Evolutionary conservation across 176 grass and related monocot species (phyloP).

Genomic region (Carex scoparia): DNA sequence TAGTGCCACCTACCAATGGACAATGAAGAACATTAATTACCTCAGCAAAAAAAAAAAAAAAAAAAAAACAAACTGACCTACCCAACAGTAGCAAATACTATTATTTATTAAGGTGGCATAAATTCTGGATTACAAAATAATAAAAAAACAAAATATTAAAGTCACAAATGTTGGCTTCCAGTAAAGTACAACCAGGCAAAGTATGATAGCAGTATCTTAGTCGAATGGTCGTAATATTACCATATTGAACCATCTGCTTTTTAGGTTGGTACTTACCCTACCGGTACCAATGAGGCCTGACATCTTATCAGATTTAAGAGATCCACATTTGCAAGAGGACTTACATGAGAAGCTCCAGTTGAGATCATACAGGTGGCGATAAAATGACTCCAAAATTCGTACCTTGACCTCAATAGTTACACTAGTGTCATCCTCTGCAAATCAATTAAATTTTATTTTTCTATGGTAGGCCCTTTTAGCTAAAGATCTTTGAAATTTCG

Average conservation of each 20-base stretch:
- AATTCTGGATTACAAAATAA: background rate
- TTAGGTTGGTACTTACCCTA: background rate
- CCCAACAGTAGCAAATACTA: background rate
- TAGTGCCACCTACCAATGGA: conserved; percentile 51
- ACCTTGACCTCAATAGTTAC: conserved; percentile 64
- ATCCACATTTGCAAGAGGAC: background rate
- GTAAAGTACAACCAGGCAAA: conserved; percentile 3
- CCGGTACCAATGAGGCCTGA: background rate
- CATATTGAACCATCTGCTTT: background rate
- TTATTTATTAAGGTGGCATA: background rate
- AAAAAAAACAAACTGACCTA: background rate
- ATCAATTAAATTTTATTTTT: background rate
- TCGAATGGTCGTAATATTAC: background rate
- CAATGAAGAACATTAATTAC: conserved; percentile 13
- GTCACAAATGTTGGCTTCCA: background rate
- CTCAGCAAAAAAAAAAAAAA: background rate
- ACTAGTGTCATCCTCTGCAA: conserved; percentile 93
- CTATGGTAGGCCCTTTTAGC: background rate
- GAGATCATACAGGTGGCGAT: conserved; percentile 61
- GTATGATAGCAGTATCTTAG: background rate
- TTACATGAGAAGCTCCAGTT: conserved; percentile 71
- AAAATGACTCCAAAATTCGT: conserved; percentile 69
- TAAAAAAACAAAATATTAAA: background rate
- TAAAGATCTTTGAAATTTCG: background rate
- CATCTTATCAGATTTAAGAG: background rate